Evolutionary conservation across 257 asterid species (phyloP), one percentile per base, ranked within the genome.

Genomic region (Marsdenia floribunda): DNA sequence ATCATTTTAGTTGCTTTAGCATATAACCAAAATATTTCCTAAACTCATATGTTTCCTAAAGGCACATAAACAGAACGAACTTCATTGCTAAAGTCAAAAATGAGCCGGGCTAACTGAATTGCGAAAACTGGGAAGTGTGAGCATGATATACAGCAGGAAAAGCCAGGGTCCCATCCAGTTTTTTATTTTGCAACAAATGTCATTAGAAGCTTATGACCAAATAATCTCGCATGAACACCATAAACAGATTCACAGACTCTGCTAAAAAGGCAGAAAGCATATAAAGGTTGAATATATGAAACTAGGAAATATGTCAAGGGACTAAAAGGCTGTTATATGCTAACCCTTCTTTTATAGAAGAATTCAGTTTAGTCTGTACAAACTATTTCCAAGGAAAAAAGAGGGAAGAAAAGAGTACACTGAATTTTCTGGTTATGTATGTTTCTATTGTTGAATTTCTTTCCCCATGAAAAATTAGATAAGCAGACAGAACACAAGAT

Each of bases 1-100:
- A 87, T 73, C 73, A 75, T 55, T 65, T 72, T 68, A 82, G 79
- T 55, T 87, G 80, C 78, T 74, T 86, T 58, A 83, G 87, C 74
- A 75, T 71, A 75, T 16, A 76, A 77, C 69, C 12, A 73, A 73
- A 76, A 76, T 67, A 77, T 26, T n/a, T 58, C 16, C 63, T 19
- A 35, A 46, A 5, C 54, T 26, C 47, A 49, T 8, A 19, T 40
- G 22, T 47, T 18, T 60, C 44, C 35, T 13, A n/a, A 54, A 70
- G 55, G 58, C 72, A 71, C 37, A 22, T n/a, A 50, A 8, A 22
- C 53, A 46, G n/a, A 57, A 69, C 29, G 44, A 46, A 24, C 52
- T 18, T 46, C 50, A 64, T 63, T 73, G 29, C 66, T 16, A 14
- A 2, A 29, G 16, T 16, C 15, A 55, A 57, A 57, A 72, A 57